Percentiles rank a stretch among this genome's conserved stretches.
Conservation (phyloP, 805 yeast genomes). For the Debaryomyces castellii region DNA sequence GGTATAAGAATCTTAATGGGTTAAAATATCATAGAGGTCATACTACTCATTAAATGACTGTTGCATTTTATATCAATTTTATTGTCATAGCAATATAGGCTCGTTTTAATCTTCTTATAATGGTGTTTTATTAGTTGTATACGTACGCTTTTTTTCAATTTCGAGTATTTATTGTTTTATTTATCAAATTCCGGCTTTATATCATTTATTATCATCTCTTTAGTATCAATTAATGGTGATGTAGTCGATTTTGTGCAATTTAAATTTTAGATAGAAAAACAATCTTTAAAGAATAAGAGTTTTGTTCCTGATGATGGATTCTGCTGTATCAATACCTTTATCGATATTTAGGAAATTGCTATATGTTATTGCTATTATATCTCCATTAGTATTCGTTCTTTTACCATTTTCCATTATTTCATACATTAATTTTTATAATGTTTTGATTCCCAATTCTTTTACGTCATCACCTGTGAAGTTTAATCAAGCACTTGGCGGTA, state of each 20-base stretch:
- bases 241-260: background rate
- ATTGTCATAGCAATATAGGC: slow-evolving; percentile 1
- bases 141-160: background rate
- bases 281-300: background rate
- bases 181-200: background rate
- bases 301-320: background rate
- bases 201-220: too few relatives aligned
- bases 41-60: slow-evolving; percentile 71
- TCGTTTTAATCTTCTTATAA: background rate
- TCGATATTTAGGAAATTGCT: slow-evolving; percentile 22
- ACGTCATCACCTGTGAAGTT: slow-evolving; percentile 16
- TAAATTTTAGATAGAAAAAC: background rate
- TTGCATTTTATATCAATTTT: slow-evolving; percentile 5
- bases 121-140: slow-evolving; percentile 3
- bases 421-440: slow-evolving; percentile 33
- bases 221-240: background rate
- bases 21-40: slow-evolving; percentile 97
- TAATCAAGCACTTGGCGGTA: background rate
- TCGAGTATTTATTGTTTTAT: slow-evolving; percentile 1
- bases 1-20: slow-evolving; percentile 95
- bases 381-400: slow-evolving; percentile 26
- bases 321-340: slow-evolving; percentile 14
- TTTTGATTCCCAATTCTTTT: slow-evolving; percentile 28
- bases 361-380: slow-evolving; percentile 16
- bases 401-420: slow-evolving; percentile 36